These are phyloP conservation scores for Ambrosia trifida DNA, from an alignment of 129 eudicot species.

Conservation along the genomic window DNA sequence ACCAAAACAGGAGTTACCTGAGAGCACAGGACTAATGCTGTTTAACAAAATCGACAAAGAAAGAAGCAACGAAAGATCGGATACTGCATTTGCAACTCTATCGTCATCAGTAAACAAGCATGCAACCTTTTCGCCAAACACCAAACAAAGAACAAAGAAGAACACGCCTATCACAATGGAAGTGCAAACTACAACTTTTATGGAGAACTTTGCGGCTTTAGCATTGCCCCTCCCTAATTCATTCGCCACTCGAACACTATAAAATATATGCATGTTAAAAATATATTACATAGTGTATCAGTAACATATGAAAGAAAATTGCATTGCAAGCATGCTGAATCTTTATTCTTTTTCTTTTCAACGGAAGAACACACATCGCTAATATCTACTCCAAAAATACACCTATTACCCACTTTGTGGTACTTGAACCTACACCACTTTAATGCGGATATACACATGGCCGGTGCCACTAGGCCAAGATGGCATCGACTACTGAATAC, in stretches of 20 bases:
- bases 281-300: background rate
- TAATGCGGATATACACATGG: too few species aligned
- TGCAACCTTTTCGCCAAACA: conserved; percentile 53
- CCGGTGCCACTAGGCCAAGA: too few species aligned
- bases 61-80: conserved; percentile 59
- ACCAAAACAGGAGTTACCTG: conserved; percentile 42
- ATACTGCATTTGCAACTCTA: conserved; percentile 54
- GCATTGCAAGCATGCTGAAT: too few species aligned
- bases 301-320: background rate
- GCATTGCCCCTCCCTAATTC: conserved; percentile 82
- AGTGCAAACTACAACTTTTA: conserved; percentile 58
- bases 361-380: too few species aligned
- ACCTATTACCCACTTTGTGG: too few species aligned
- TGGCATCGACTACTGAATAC: background rate
- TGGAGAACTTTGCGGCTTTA: conserved; percentile 61
- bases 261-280: conserved; percentile 20
- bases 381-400: too few species aligned
- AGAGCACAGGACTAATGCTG: conserved; percentile 65
- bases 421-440: too few species aligned
- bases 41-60: conserved; percentile 64
- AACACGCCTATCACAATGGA: conserved; percentile 54
- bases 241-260: conserved; percentile 74
- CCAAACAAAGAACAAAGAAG: conserved; percentile 55
- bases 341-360: too few species aligned
- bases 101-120: conserved; percentile 57